Percentiles rank a stretch among this genome's conserved stretches.
Conservation (phyloP, 2,329 filamentous ascomycete species). For the Trichoderma sp. region DNA sequence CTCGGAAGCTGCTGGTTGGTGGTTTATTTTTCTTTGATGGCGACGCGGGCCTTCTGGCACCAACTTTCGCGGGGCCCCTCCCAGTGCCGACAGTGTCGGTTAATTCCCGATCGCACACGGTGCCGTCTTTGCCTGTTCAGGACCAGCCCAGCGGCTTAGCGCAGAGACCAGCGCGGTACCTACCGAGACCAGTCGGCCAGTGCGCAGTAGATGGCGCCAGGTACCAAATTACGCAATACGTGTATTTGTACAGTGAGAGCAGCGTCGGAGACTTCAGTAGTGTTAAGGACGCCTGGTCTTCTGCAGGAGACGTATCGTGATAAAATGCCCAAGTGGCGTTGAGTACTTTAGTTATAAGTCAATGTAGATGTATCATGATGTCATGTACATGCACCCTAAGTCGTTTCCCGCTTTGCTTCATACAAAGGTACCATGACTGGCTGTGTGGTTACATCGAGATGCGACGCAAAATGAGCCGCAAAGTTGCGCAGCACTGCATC, state of each 20-base stretch:
- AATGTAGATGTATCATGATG: neutral
- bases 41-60: slow-evolving; percentile 6
- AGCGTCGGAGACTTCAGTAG: neutral
- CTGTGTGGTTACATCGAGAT: neutral
- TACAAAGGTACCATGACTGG: neutral
- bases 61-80: neutral
- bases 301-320: neutral
- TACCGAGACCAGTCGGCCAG: slow-evolving; percentile 6
- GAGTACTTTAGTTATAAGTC: neutral
- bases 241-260: neutral
- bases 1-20: slow-evolving; percentile 2
- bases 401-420: neutral
- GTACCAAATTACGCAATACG: neutral
- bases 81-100: neutral
- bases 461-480: neutral
- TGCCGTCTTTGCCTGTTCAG: neutral
- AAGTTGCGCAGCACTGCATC: neutral
- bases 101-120: neutral
- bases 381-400: neutral
- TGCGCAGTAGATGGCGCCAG: neutral
- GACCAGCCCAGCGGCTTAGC: neutral
- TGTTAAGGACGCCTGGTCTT: neutral
- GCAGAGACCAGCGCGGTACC: slow-evolving; percentile 3
- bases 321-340: neutral
- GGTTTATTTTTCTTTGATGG: slow-evolving; percentile 4